Conservation (phyloP, 2,329 filamentous ascomycete genomes). For the Knoxdaviesia capensis region DNA sequence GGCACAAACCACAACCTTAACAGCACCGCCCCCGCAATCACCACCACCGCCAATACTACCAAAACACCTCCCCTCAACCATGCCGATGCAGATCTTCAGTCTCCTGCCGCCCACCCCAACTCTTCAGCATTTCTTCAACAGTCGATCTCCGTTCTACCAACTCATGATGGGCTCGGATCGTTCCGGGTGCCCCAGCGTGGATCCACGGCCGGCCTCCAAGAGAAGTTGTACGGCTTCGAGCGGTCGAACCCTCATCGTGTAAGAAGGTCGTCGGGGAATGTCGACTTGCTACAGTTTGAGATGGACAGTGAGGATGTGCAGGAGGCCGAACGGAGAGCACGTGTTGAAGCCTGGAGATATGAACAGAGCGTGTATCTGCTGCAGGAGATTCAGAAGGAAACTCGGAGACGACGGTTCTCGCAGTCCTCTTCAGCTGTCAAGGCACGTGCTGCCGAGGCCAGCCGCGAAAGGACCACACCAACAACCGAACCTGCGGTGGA, state of each 20-base stretch:
- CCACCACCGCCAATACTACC: no score
- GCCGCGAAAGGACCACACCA: neutral
- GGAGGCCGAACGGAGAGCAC: constrained; percentile 54
- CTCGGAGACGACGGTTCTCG: constrained; percentile 44
- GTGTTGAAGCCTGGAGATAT: constrained; percentile 81
- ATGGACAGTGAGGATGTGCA: constrained; percentile 33
- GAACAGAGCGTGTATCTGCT: constrained; percentile 75
- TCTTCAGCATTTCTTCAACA: constrained; percentile 11
- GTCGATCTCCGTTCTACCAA: constrained; percentile 55
- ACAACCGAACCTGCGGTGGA: no score
- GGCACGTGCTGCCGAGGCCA: constrained; percentile 1
- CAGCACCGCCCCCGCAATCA: constrained; percentile 17
- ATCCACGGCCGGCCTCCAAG: constrained; percentile 41
- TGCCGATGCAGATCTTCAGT: no score
- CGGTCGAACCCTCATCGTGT: constrained; percentile 56
- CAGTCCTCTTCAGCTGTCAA: constrained; percentile 21
- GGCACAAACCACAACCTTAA: constrained; percentile 17
- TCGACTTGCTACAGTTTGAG: constrained; percentile 29
- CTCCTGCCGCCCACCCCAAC: no score
- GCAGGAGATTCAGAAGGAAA: constrained; percentile 79
- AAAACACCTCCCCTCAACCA: no score
- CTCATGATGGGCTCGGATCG: constrained; percentile 78
- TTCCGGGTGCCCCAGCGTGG: constrained; percentile 47
- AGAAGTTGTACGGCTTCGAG: constrained; percentile 80
- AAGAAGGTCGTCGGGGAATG: constrained; percentile 29